phyloP scores from a whole-genome alignment of 495 filamentous ascomycete genomes.

The Tuber calosporum region DNA sequence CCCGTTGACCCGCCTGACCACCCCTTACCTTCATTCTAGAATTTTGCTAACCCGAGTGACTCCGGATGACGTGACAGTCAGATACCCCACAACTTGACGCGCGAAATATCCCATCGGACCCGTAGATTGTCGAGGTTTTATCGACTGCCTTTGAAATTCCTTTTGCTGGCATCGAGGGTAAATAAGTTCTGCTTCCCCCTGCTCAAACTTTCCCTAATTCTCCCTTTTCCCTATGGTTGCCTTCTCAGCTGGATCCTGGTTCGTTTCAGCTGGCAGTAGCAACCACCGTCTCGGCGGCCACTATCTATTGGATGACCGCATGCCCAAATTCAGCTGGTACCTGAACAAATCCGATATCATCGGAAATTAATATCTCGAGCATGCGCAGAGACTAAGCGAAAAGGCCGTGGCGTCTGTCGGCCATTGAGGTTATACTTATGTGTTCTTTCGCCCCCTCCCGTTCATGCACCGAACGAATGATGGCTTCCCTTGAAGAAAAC shows the following conservation, averaged over 20 bases:
- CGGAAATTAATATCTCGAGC: background rate
- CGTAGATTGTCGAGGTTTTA: background rate
- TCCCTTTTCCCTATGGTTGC: background rate
- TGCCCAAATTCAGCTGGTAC: constrained; percentile 5
- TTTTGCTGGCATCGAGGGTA: background rate
- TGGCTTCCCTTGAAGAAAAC: background rate
- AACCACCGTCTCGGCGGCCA: background rate
- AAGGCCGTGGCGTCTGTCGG: background rate
- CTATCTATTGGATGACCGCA: background rate
- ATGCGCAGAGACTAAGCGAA: background rate
- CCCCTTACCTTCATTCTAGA: background rate
- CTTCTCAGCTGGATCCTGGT: constrained; percentile 4
- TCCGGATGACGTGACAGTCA: background rate
- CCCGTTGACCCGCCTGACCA: background rate
- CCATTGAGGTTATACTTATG: constrained; percentile 3
- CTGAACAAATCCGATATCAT: constrained; percentile 1
- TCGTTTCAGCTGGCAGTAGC: background rate
- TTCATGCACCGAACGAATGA: background rate
- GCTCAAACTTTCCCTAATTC: background rate
- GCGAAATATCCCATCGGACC: background rate
- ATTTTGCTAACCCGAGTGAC: background rate
- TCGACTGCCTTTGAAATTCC: background rate
- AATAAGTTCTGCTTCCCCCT: background rate
- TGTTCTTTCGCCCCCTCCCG: background rate
- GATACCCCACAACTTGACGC: background rate